These are phyloP conservation scores for Rhodotorula sp. DNA, from an alignment of 1,284 basidiomycete species.

Conservation along the genomic window DNA sequence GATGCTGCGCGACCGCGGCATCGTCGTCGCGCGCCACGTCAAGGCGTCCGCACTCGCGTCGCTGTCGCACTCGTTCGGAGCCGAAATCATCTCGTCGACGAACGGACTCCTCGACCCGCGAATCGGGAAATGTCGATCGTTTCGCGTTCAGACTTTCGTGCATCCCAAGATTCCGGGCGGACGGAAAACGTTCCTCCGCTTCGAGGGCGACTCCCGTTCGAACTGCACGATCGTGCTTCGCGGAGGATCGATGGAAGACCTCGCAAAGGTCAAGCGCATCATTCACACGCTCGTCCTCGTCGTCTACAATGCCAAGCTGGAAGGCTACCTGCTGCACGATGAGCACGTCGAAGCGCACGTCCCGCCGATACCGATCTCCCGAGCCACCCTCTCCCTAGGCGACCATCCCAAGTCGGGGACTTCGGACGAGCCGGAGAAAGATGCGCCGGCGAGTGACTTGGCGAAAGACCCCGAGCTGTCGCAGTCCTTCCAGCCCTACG, in stretches of 20 bases:
- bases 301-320: conserved; percentile 84
- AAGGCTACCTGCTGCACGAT: conserved; percentile 92
- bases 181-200: conserved; percentile 94
- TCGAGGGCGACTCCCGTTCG: conserved; percentile 87
- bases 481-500: conserved; percentile 74
- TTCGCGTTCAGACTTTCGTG: conserved; percentile 89
- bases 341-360: conserved; percentile 53
- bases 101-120: conserved; percentile 70
- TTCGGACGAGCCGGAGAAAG: not conserved
- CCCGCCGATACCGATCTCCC: too few relatives aligned
- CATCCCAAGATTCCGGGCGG: conserved; percentile 84
- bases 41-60: conserved; percentile 83
- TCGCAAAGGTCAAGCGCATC: conserved; percentile 85
- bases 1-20: conserved; percentile 73
- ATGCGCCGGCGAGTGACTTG: not conserved
- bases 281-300: conserved; percentile 88
- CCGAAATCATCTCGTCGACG: conserved; percentile 91
- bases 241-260: conserved; percentile 76
- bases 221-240: conserved; percentile 91
- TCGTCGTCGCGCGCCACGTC: conserved; percentile 86
- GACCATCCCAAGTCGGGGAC: not conserved
- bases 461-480: conserved; percentile 17
- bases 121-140: conserved; percentile 77
- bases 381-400: too few relatives aligned
- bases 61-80: conserved; percentile 89